Percentiles rank a stretch among this genome's conserved stretches.
Conservation (phyloP, 2,329 filamentous ascomycete genomes). For the Fusarium sp. region DNA sequence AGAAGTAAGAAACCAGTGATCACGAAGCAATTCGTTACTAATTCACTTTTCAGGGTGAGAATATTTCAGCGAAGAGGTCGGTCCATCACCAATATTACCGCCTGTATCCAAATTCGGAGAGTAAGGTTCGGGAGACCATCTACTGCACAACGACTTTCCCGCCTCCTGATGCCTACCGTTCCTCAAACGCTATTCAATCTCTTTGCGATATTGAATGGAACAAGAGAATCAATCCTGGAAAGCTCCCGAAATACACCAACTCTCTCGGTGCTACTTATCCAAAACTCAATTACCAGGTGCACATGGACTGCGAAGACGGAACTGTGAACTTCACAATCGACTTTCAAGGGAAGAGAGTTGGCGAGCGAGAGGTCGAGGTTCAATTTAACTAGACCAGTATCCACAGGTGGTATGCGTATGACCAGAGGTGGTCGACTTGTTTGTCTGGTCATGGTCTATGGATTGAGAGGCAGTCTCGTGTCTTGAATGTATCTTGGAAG, state of each 20-base stretch:
- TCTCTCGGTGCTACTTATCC: background rate
- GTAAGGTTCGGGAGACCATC: accelerated
- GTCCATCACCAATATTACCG: background rate
- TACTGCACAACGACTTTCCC: background rate
- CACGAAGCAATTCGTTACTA: background rate
- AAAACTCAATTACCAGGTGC: background rate
- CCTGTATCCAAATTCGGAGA: accelerated
- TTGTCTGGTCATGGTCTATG: accelerated
- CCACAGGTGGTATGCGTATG: accelerated
- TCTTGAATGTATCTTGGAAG: too few relatives aligned
- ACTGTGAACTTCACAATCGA: slow-evolving; percentile 41
- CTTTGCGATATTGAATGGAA: slow-evolving; percentile 43
- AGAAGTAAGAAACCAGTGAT: slow-evolving; percentile 12
- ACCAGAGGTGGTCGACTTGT: accelerated
- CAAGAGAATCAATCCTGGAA: accelerated
- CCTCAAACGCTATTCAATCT: background rate
- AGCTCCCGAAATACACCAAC: slow-evolving; percentile 33
- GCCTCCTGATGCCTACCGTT: background rate
- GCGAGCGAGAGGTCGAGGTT: slow-evolving; percentile 35
- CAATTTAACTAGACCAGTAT: slow-evolving; percentile 12
- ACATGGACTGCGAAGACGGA: slow-evolving; percentile 42
- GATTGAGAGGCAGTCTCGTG: accelerated
- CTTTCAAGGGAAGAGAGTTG: slow-evolving; percentile 21
- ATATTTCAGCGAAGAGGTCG: slow-evolving; percentile 2
- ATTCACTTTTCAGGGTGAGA: slow-evolving; percentile 14